A percentile compares a stretch with the other conserved stretches of the same genome.
Conservation (phyloP, 768 basidiomycete species). For the Tylopilus intermedius region DNA sequence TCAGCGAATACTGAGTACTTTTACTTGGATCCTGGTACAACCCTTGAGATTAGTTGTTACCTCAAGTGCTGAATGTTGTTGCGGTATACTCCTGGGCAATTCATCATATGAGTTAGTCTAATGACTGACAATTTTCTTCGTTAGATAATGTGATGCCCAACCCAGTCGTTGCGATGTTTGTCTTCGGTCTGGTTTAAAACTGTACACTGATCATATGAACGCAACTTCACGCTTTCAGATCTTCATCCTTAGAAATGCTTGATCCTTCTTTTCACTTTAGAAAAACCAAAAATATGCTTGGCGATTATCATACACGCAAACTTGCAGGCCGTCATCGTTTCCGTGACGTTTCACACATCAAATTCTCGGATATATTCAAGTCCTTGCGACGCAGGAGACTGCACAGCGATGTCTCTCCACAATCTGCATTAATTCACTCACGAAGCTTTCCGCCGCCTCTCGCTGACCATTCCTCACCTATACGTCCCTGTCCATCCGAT, state of each 20-base stretch:
- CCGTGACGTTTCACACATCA: constrained; percentile 17
- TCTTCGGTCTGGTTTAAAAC: constrained; percentile 16
- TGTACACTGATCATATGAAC: not conserved
- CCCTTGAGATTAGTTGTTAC: not conserved
- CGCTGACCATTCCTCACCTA: constrained; percentile 7
- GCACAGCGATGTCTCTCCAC: constrained; percentile 3
- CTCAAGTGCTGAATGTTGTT: not conserved
- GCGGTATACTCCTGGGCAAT: not conserved
- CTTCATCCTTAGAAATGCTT: not conserved
- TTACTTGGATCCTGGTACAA: not conserved
- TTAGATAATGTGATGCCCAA: not conserved
- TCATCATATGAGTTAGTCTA: not conserved
- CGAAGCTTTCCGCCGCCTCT: constrained; percentile 1
- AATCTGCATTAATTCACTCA: constrained; percentile 3
- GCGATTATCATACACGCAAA: constrained; percentile 8
- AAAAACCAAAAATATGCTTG: constrained; percentile 14
- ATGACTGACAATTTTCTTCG: not conserved
- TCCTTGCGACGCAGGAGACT: constrained; percentile 15
- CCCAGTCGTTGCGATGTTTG: not conserved
- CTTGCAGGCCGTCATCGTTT: constrained; percentile 7
- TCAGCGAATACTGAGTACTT: not conserved
- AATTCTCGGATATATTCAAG: constrained; percentile 20
- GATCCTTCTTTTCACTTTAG: constrained; percentile 8
- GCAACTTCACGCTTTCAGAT: not conserved
- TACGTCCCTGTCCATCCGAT: not conserved